Percentiles rank a stretch among this genome's conserved stretches.
Conservation (phyloP, 768 basidiomycete species). For the Zangia roseola region DNA sequence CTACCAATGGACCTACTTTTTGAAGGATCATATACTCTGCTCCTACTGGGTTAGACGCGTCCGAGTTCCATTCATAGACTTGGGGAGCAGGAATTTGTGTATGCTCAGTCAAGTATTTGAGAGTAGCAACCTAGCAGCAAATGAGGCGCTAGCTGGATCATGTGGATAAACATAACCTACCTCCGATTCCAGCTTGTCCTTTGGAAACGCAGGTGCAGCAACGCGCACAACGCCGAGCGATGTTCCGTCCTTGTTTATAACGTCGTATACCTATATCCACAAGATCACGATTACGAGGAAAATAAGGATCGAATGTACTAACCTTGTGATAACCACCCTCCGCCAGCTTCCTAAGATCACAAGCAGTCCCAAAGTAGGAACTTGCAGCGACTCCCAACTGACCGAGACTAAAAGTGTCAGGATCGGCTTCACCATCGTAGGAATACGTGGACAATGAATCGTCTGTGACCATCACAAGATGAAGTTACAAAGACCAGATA, state of each 20-base stretch:
- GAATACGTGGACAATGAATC: not conserved
- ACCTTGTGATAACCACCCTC: constrained; percentile 3
- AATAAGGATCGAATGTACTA: too few species aligned
- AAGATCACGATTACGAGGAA: not conserved
- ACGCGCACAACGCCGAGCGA: not conserved
- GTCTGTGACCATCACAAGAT: not conserved
- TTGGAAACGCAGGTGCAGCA: not conserved
- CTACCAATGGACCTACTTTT: not conserved
- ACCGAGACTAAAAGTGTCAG: not conserved
- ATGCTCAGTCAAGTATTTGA: not conserved
- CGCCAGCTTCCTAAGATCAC: not conserved
- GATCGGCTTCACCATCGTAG: not conserved
- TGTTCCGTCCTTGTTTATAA: not conserved
- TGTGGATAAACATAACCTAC: not conserved
- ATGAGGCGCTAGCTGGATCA: not conserved
- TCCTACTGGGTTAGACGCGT: not conserved
- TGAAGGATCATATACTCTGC: not conserved
- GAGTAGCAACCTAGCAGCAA: not conserved
- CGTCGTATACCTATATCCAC: not conserved
- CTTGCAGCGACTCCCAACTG: not conserved
- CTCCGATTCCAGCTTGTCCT: constrained; percentile 1
- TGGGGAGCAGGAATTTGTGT: not conserved
- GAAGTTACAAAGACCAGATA: too few species aligned
- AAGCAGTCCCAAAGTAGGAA: not conserved
- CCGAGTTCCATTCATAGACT: not conserved